A percentile compares a stretch with the other conserved stretches of the same genome.
phyloP scores from a whole-genome alignment of 306 rosid species.

The Quercus cerris region DNA sequence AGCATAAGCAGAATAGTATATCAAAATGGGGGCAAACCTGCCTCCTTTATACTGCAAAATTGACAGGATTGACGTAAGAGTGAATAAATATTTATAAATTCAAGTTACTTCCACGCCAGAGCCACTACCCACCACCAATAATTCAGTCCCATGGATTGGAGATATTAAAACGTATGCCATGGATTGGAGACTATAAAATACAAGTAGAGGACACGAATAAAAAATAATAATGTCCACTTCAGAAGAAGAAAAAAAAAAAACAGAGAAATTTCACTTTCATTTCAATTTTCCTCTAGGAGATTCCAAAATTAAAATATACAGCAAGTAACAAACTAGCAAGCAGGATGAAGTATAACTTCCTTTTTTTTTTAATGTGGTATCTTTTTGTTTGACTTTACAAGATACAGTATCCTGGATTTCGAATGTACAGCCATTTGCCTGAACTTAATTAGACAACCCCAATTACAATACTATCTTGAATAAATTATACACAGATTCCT shows the following conservation, averaged over 20 bases:
- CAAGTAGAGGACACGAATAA: not conserved
- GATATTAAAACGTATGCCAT: no score
- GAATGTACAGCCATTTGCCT: not conserved
- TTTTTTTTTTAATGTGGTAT: not conserved
- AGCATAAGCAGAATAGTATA: not conserved
- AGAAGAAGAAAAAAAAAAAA: no score
- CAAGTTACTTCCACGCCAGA: not conserved
- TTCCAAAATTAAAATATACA: not conserved
- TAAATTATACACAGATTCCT: not conserved
- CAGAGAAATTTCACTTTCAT: not conserved
- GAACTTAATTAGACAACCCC: not conserved
- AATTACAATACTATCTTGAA: not conserved
- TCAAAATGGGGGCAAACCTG: not conserved
- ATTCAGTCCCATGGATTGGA: not conserved
- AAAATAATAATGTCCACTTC: not conserved
- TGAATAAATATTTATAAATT: not conserved
- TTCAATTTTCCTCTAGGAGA: not conserved
- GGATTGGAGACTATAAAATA: not conserved
- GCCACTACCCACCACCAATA: not conserved
- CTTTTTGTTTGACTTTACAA: not conserved
- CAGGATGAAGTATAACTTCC: no score
- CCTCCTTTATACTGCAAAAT: not conserved
- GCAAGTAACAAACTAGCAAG: not conserved
- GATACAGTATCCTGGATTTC: not conserved
- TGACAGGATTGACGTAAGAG: not conserved